Conservation (phyloP, 345 rosid genomes). For the Adansonia digitata region DNA sequence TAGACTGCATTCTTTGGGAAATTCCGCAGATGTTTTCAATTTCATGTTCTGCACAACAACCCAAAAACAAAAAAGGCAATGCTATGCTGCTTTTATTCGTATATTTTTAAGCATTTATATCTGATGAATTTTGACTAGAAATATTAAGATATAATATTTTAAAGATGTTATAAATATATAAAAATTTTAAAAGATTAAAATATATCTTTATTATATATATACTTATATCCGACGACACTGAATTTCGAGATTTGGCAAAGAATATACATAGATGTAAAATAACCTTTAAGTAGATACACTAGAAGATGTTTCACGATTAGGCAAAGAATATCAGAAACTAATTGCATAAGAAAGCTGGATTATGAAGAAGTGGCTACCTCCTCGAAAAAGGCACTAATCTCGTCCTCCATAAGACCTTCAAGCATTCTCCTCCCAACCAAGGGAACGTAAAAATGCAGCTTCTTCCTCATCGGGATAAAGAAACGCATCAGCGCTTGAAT, state of each 20-base stretch:
- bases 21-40: slow-evolving; percentile 11
- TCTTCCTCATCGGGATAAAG: slow-evolving; percentile 40
- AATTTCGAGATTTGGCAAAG: too few species aligned
- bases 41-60: slow-evolving; percentile 24
- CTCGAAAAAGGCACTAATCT: slow-evolving; percentile 38
- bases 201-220: too few species aligned
- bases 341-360: neutral
- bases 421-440: slow-evolving; percentile 56
- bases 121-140: too few species aligned
- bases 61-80: too few species aligned
- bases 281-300: neutral
- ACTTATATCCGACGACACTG: too few species aligned
- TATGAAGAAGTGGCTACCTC: slow-evolving; percentile 22
- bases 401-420: slow-evolving; percentile 54
- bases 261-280: too few species aligned
- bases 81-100: too few species aligned
- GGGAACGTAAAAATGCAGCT: slow-evolving; percentile 41
- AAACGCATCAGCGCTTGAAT: slow-evolving; percentile 3
- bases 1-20: slow-evolving; percentile 2
- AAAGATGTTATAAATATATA: too few species aligned
- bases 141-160: too few species aligned
- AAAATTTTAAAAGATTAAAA: too few species aligned
- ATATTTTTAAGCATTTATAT: too few species aligned
- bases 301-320: neutral
- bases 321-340: neutral